Base-by-base conservation (phyloP, 2,329 filamentous ascomycete species). In the Penicillium olsonii region DNA sequence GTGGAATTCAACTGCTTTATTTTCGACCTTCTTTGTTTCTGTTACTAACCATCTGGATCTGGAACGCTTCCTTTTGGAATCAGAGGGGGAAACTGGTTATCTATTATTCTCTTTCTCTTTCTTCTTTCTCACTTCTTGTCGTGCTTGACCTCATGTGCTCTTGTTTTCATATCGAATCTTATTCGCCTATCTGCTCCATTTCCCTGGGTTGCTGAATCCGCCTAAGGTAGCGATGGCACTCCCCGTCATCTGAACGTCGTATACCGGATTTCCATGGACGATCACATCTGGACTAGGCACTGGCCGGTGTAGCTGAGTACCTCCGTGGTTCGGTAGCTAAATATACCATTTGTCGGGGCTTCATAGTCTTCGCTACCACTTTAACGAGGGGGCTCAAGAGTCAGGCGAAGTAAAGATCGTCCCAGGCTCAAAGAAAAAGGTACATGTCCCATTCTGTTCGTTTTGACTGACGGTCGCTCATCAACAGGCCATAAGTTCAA, bases 1-100 rank as follows among this genome's bases (percentile, higher is more conserved):
- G 51, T 55, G 53, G 49, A 54, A 43, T 40, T 41, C 42, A 34
- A 46, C 41, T 45, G 45, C 39, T 50, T 50, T 47, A 41, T 45
- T 50, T 54, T 52, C 50, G 45, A 49, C 27, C 18, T 46, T 40
- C 42, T 38, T 42, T 46, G 39, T 53, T 53, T 50, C 45, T 46
- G 48, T 56, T 54, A 53, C 53, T 56, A 56, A 60, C 46, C 57
- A 59, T 60, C 50, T 61, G 57, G 50, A 57, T 35, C 37, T 45
- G 56, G 59, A 57, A 59, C 55, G 43, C 57, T 54, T 55, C 52
- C 44, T 53, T 48, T 53, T 54, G 54, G 53, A 55, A 62, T 61
- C 45, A 50, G 56, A 50, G 54, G 45, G 55, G 54, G 46, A 46
- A 52, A 37, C 48, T 53, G 52, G 56, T 39, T 51, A 59, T 55